Base-by-base conservation (phyloP, 2,329 filamentous ascomycete genomes). In the Ceratocystis papillata region DNA sequence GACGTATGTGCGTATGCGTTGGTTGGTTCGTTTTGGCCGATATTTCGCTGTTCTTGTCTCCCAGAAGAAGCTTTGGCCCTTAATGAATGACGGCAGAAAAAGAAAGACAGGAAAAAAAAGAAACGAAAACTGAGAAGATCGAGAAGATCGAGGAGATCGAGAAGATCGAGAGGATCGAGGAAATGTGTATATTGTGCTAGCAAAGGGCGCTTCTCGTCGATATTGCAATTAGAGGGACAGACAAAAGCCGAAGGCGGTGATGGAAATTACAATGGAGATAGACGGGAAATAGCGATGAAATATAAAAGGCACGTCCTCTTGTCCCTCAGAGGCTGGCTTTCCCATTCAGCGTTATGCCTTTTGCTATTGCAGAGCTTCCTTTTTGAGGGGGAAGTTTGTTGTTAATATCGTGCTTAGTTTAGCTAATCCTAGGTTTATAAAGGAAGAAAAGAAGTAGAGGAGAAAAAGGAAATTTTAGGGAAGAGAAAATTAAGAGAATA, bases 21-120 rank as follows among this genome's bases (percentile, higher is more conserved):
- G 3, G 50, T 55, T 25, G 7, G 48, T 8, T 53, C 10, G 6
- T 8, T 25, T 55, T 20, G 7, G 50, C 12, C 20, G 20, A 25
- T 28, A 28, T 28, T 28, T 57, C 28, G 25, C 28, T 15, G 53
- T 17, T 57, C 22, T 33, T 30, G 53, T 30, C 53, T 5, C 22
- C 10, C 37, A 15, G 22, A 28, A 55, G 50, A 57, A 57, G 53
- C 53, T 57, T 57, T 57, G 53, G 53, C 53, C 53, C 10, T 57
- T 30, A n/a, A 30, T 17, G 22, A 57, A 30, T 33, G 25, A 57
- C 53, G 28, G 53, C 8, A 17, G 12, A 50, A 57, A 55, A 57
- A 30, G 10, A 25, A 44, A 64, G 50, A 25, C 7, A 1, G 25
- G 2, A 22, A 50, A 50, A 48, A 20, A 20, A 50, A 20, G 10